phyloP scores from a whole-genome alignment of 1,139 yeast genomes.

The Yamadazyma epiphylla region DNA sequence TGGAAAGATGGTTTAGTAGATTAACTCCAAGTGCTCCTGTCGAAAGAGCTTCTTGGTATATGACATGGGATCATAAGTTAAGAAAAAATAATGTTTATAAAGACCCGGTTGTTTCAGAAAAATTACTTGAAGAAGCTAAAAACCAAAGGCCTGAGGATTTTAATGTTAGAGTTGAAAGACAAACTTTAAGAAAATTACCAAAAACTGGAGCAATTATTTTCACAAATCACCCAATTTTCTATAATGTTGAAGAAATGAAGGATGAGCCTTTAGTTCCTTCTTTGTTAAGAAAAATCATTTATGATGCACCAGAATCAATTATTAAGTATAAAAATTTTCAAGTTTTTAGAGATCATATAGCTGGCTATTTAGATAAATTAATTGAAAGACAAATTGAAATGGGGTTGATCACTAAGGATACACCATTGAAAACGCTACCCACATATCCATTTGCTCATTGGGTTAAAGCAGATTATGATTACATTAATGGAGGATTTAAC shows the following conservation, averaged over 20 bases:
- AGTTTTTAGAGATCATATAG: slow-evolving; percentile 53
- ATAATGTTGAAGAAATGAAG: slow-evolving; percentile 71
- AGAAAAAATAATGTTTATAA: slow-evolving; percentile 54
- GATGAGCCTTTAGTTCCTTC: slow-evolving; percentile 76
- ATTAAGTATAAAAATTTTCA: slow-evolving; percentile 61
- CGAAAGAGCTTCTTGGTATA: slow-evolving; percentile 74
- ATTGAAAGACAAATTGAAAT: slow-evolving; percentile 53
- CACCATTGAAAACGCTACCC: slow-evolving; percentile 57
- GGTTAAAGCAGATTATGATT: slow-evolving; percentile 40
- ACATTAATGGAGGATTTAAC: slow-evolving; percentile 48
- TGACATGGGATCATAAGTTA: slow-evolving; percentile 67
- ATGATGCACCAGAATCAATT: slow-evolving; percentile 65
- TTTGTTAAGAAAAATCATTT: slow-evolving; percentile 54
- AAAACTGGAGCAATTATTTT: slow-evolving; percentile 47
- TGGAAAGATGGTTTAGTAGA: slow-evolving; percentile 71
- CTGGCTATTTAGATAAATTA: slow-evolving; percentile 53
- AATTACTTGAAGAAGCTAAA: slow-evolving; percentile 27
- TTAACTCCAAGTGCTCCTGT: slow-evolving; percentile 60
- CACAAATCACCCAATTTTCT: slow-evolving; percentile 67
- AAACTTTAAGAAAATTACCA: slow-evolving; percentile 48
- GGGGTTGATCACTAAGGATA: slow-evolving; percentile 53
- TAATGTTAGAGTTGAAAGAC: slow-evolving; percentile 58
- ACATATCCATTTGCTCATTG: slow-evolving; percentile 61
- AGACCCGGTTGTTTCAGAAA: slow-evolving; percentile 29
- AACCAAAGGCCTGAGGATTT: slow-evolving; percentile 39